Conservation (phyloP, 2,329 filamentous ascomycete genomes). For the Alternaria alternata region DNA sequence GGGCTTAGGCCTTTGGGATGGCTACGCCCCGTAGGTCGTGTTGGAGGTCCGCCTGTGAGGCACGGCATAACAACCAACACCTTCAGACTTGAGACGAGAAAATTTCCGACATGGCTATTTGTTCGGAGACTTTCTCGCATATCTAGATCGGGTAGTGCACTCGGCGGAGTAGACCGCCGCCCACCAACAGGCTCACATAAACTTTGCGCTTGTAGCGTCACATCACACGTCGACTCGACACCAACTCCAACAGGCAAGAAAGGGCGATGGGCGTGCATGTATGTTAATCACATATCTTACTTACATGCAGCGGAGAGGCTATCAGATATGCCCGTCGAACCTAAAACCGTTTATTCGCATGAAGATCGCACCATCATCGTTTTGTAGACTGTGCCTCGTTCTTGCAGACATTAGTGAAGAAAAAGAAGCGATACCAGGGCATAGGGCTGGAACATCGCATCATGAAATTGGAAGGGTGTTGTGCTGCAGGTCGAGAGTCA, state of each 20-base stretch:
- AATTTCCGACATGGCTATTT: background rate
- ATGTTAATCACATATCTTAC: background rate
- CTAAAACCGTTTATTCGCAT: background rate
- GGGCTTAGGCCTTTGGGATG: background rate
- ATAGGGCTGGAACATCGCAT: background rate
- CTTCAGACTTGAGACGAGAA: background rate
- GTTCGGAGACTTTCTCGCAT: background rate
- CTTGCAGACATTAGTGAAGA: background rate
- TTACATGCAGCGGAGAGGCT: background rate
- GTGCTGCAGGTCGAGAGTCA: conserved; percentile 2
- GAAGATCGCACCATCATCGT: background rate
- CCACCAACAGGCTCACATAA: background rate
- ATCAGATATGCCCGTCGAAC: background rate
- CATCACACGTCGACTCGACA: background rate
- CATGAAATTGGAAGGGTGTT: background rate
- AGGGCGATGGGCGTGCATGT: conserved; percentile 2
- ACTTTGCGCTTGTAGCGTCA: background rate
- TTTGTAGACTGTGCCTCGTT: conserved; percentile 1
- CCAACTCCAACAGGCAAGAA: background rate
- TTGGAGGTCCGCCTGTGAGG: background rate
- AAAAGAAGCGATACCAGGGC: background rate
- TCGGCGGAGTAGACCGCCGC: background rate
- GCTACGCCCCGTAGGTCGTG: background rate
- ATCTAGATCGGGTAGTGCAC: background rate
- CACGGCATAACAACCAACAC: conserved; percentile 1